phyloP scores from a whole-genome alignment of 108 stramenopile species.

The Cyclotella cryptica region DNA sequence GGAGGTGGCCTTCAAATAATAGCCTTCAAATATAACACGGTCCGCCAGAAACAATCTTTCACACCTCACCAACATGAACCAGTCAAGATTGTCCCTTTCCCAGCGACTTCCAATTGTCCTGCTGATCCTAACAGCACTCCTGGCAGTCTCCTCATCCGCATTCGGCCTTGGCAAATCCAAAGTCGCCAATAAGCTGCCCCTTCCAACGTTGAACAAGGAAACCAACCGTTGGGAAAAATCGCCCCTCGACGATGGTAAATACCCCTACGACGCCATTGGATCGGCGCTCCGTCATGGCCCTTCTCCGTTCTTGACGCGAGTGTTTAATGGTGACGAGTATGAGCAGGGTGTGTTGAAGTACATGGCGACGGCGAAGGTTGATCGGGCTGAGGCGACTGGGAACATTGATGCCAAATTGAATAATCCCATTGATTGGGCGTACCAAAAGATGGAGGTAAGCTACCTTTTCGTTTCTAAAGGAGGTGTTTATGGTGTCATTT shows the following conservation, averaged over 20 bases:
- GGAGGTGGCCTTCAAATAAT: too few species aligned
- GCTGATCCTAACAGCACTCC: conserved; percentile 4
- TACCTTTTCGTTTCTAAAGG: not conserved
- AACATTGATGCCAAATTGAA: conserved; percentile 72
- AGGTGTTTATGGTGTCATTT: not conserved
- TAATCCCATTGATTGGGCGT: conserved; percentile 74
- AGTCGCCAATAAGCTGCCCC: conserved; percentile 33
- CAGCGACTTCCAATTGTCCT: conserved; percentile 2
- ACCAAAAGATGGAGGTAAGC: conserved; percentile 58
- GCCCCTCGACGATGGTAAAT: conserved; percentile 53
- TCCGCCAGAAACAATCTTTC: not conserved
- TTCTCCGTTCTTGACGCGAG: conserved; percentile 52
- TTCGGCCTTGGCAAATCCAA: conserved; percentile 16
- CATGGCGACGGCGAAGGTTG: conserved; percentile 51
- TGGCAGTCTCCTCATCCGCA: not conserved
- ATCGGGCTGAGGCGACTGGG: conserved; percentile 57
- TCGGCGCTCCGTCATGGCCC: conserved; percentile 65
- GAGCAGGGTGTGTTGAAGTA: conserved; percentile 67
- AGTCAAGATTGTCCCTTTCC: not conserved
- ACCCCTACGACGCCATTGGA: conserved; percentile 67
- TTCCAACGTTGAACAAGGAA: conserved; percentile 51
- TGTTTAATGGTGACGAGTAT: conserved; percentile 58
- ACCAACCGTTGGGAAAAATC: conserved; percentile 45
- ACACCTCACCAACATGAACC: not conserved
- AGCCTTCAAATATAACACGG: too few species aligned